Conservation (phyloP, 2,329 filamentous ascomycete species). For the Dryadomyces quercivorus region DNA sequence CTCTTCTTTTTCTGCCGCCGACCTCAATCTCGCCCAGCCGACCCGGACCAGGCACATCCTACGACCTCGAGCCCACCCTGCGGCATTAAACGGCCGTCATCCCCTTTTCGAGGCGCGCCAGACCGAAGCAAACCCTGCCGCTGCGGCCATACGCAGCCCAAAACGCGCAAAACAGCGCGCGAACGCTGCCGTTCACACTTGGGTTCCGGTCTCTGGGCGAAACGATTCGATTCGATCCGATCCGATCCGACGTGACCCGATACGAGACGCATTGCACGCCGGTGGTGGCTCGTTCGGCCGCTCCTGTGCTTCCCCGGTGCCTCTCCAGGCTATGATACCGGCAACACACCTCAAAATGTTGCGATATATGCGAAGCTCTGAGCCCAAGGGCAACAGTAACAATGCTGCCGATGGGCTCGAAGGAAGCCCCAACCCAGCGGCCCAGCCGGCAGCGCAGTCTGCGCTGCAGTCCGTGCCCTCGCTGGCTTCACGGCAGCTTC, state of each 20-base stretch:
- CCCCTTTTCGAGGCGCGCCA: not conserved
- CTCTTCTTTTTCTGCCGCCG: not conserved
- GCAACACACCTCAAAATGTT: constrained; percentile 15
- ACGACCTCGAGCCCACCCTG: constrained; percentile 5
- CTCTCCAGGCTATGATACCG: constrained; percentile 12
- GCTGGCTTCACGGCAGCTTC: constrained; percentile 15
- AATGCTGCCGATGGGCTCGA: constrained; percentile 3
- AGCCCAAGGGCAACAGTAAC: constrained; percentile 10
- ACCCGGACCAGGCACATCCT: not conserved
- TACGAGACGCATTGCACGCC: not conserved
- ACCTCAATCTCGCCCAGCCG: not conserved
- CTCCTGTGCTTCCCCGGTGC: constrained; percentile 6
- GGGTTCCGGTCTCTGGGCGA: too few species aligned
- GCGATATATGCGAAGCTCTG: constrained; percentile 14
- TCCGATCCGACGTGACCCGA: not conserved
- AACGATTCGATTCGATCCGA: not conserved
- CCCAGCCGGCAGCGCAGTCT: constrained; percentile 14
- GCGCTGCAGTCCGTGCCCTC: too few species aligned
- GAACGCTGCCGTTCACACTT: not conserved
- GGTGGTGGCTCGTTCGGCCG: constrained; percentile 2
- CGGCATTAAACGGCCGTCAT: not conserved
- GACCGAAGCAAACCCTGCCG: not conserved
- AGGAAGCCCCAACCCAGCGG: constrained; percentile 6
- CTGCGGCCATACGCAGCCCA: not conserved
- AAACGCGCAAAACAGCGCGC: not conserved